Evolutionary conservation across 2,329 filamentous ascomycete species (phyloP).

Genomic region (Bipolaris gigantea): DNA sequence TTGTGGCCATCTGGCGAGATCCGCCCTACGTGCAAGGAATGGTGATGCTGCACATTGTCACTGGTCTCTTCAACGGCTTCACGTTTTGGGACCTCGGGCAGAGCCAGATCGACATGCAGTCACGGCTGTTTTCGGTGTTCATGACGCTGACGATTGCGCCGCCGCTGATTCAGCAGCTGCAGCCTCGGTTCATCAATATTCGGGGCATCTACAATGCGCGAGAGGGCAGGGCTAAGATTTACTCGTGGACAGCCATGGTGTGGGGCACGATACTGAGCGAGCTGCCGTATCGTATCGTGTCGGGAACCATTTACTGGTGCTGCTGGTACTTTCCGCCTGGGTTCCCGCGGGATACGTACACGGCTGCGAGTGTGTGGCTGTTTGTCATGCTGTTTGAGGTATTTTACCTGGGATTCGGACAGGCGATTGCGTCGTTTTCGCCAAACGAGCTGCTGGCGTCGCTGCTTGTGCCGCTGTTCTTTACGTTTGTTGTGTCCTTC

Average conservation of each 20-base stretch:
- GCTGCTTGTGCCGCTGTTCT: conserved; percentile 68
- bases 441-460: conserved; percentile 69
- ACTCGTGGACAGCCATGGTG: conserved; percentile 72
- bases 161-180: conserved; percentile 74
- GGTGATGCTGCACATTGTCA: conserved; percentile 57
- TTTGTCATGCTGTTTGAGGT: conserved; percentile 67
- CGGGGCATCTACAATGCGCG: conserved; percentile 70
- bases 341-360: conserved; percentile 60
- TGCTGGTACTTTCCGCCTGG: conserved; percentile 57
- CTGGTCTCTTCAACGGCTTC: conserved; percentile 54
- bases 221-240: conserved; percentile 78
- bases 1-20: conserved; percentile 66
- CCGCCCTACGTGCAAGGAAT: conserved; percentile 60
- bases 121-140: conserved; percentile 74
- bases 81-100: conserved; percentile 53
- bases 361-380: conserved; percentile 64
- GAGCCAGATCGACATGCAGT: conserved; percentile 51
- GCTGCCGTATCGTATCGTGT: conserved; percentile 68
- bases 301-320: conserved; percentile 64
- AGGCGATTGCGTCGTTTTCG: conserved; percentile 67
- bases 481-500: conserved; percentile 70
- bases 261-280: conserved; percentile 68
- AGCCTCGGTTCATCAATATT: conserved; percentile 69
- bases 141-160: conserved; percentile 75
- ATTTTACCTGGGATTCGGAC: conserved; percentile 66